These are phyloP conservation scores for Thymus mandschuricus DNA, from an alignment of 257 asterid species.

Conservation along the genomic window DNA sequence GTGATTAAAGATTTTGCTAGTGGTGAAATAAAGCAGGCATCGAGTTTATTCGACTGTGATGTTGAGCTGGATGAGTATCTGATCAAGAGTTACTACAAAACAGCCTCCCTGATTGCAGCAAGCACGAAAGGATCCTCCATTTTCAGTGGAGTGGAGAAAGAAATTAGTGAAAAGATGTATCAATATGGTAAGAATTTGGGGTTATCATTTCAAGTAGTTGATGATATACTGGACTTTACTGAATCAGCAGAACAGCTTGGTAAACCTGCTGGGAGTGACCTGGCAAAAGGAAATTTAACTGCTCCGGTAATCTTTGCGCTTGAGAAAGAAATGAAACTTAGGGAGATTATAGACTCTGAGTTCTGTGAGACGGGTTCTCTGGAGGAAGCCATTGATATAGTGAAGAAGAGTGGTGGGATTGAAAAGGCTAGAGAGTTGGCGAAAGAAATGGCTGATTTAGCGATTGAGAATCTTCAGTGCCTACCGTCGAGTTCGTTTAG, in stretches of 20 bases:
- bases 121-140: constrained; percentile 94
- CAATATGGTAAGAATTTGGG: constrained; percentile 93
- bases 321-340: constrained; percentile 61
- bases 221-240: constrained; percentile 86
- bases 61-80: constrained; percentile 79
- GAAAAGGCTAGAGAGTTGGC: constrained; percentile 81
- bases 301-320: constrained; percentile 89
- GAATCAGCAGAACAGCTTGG: constrained; percentile 93
- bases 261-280: constrained; percentile 90
- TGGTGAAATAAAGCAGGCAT: constrained; percentile 97
- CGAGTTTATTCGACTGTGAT: constrained; percentile 84
- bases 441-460: constrained; percentile 65
- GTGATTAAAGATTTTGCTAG: constrained; percentile 97
- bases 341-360: constrained; percentile 82
- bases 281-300: constrained; percentile 80
- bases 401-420: constrained; percentile 74
- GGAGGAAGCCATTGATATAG: constrained; percentile 70
- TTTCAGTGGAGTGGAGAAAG: constrained; percentile 66
- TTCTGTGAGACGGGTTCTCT: constrained; percentile 81
- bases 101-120: constrained; percentile 92
- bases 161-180: constrained; percentile 68
- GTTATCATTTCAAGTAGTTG: constrained; percentile 86
- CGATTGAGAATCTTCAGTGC: constrained; percentile 65
- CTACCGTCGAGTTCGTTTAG: constrained; percentile 65
- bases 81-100: constrained; percentile 90